Evolutionary conservation across 352 stramenopile species (phyloP), one percentile per base, ranked within the genome.

Genomic region (Phytophthora niederhauseri): DNA sequence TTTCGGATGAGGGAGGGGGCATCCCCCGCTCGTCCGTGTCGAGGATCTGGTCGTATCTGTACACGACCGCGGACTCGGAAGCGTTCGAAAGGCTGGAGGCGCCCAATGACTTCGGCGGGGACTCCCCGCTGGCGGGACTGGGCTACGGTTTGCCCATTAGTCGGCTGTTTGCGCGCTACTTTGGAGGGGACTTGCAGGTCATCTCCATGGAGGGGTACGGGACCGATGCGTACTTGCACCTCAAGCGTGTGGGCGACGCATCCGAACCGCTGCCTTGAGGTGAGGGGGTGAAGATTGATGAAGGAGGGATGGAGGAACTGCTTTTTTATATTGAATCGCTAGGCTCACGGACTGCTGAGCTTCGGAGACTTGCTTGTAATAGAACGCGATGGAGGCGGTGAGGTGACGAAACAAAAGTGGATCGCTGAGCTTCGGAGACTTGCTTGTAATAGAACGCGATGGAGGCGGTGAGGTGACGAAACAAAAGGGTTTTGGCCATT

Each of bases 201-300:
- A 99, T 99, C 78, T 99, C 96, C 12, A 99, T 99, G 97, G 98
- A 99, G 68, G 98, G 98, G 20, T 99, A 99, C 75, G 98, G 98
- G 48, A 99, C 98, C 0, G 98, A 99, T 79, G 91, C 94, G n/a
- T 99, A 98, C 67, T 66, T 98, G 64, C 93, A 98, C 58, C 63
- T 99, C 19, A 97, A 96, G 72, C 90, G 93, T 55, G 88, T 98
- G n/a, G 91, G 92, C 8, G 91, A 98, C 66, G 90, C 87, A 22
- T 92, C 87, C 4, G 92, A 98, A 48, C 92, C 92, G 22, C 76
- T 97, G 59, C 90, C 90, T 22, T 95, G 80, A 79, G 24, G 34
- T n/a, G 36, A 41, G 5, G 12, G 36, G 7, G 30, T 0, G 36
- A 12, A 19, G 14, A 19, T 11, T 24, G 49, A 55, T 3, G n/a